A percentile compares a stretch with the other conserved stretches of the same genome.
These are phyloP conservation scores for Nitzschia inconspicua DNA, from an alignment of 108 stramenopile genomes.

Conservation along the genomic window DNA sequence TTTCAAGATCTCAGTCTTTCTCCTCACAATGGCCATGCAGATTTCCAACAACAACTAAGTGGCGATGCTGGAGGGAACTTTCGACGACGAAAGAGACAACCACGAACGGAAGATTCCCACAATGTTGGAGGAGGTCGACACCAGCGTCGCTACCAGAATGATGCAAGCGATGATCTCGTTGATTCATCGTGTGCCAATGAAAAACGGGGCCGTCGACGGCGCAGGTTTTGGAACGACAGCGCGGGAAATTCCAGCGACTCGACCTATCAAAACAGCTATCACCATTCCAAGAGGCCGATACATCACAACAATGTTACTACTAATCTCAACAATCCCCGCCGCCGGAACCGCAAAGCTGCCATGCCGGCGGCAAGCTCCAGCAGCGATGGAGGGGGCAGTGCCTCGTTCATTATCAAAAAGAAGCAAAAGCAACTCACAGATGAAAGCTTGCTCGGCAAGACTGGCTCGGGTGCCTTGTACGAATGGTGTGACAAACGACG, in stretches of 20 bases:
- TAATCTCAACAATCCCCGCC: conserved; percentile 6
- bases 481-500: conserved; percentile 79
- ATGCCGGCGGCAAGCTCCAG: conserved; percentile 6
- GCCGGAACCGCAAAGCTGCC: conserved; percentile 17
- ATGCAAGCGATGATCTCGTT: no score
- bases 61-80: no score
- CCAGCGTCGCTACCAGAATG: conserved; percentile 3
- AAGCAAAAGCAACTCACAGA: conserved; percentile 48
- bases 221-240: conserved; percentile 15
- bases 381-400: conserved; percentile 24
- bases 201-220: conserved; percentile 23
- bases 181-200: no score
- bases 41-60: conserved; percentile 8
- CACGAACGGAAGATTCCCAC: not conserved
- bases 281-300: not conserved
- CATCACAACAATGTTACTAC: conserved; percentile 1
- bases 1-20: no score
- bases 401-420: conserved; percentile 34
- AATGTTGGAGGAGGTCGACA: no score
- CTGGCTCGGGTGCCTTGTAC: conserved; percentile 69
- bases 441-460: conserved; percentile 68
- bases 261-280: not conserved
- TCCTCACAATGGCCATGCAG: not conserved
- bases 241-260: conserved; percentile 19
- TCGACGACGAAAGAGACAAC: not conserved